phyloP scores from a whole-genome alignment of 352 stramenopile genomes.

The Globisporangium barbulae region DNA sequence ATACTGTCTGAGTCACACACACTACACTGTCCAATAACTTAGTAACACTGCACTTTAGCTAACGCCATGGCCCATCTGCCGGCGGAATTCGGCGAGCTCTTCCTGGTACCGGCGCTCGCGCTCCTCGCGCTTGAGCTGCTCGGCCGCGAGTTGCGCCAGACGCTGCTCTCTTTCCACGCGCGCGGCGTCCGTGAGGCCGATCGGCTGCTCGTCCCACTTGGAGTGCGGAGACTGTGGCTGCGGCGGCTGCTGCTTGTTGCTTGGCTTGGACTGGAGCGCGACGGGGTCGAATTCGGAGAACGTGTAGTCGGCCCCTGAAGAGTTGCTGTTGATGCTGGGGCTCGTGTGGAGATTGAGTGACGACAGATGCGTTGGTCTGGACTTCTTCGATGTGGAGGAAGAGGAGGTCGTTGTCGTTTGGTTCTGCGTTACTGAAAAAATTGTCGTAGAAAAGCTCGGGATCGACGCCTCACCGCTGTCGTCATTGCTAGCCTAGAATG shows the following conservation, averaged over 20 bases:
- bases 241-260: background rate
- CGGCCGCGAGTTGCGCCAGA: constrained; percentile 15
- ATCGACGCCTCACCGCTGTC: constrained; percentile 12
- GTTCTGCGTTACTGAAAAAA: background rate
- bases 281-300: constrained; percentile 23
- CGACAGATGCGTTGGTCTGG: background rate
- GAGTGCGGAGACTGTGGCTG: background rate
- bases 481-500: background rate
- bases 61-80: constrained; percentile 14
- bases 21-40: background rate
- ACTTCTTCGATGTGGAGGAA: background rate
- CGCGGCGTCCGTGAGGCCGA: constrained; percentile 37
- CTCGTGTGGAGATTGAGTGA: background rate
- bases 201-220: constrained; percentile 53
- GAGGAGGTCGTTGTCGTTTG: background rate
- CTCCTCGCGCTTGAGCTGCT: constrained; percentile 32
- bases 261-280: background rate
- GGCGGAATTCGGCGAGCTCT: constrained; percentile 45
- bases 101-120: constrained; percentile 53
- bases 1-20: too few relatives aligned
- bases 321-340: background rate
- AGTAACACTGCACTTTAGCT: background rate
- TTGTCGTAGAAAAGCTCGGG: constrained; percentile 13
- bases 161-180: constrained; percentile 29
- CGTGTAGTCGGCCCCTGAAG: constrained; percentile 17